A percentile compares a stretch with the other conserved stretches of the same genome.
Evolutionary conservation across 371 early-diverging fungal genomes (phyloP).

Genomic region (Rhizopus arrhizus): DNA sequence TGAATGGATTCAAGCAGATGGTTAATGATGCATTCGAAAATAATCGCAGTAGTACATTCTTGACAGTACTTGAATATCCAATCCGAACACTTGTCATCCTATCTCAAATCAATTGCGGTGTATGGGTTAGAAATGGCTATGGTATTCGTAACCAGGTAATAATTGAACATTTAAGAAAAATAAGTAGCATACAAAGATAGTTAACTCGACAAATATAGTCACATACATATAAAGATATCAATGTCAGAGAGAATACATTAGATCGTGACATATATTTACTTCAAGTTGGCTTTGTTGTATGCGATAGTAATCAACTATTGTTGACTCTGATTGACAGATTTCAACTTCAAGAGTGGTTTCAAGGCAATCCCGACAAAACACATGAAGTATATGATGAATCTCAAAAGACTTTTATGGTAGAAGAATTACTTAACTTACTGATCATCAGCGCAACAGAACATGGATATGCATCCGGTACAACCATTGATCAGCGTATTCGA

Average conservation of each 20-base stretch:
- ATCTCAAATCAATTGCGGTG: constrained; percentile 86
- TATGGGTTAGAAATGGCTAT: constrained; percentile 97
- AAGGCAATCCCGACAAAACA: constrained; percentile 54
- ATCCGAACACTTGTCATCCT: constrained; percentile 71
- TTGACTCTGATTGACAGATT: constrained; percentile 80
- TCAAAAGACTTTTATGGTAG: constrained; percentile 75
- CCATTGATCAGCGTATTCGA: constrained; percentile 73
- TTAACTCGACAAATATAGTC: constrained; percentile 48
- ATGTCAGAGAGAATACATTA: constrained; percentile 79
- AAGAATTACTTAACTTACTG: constrained; percentile 84
- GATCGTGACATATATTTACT: constrained; percentile 83
- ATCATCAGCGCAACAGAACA: constrained; percentile 88
- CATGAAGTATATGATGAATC: constrained; percentile 63
- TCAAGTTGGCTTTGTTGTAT: constrained; percentile 70
- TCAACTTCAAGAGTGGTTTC: constrained; percentile 81
- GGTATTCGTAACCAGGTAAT: constrained; percentile 66
- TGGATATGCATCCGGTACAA: constrained; percentile 65
- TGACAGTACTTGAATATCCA: constrained; percentile 73
- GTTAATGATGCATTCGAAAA: constrained; percentile 32
- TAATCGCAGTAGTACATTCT: constrained; percentile 25
- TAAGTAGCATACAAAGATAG: background rate
- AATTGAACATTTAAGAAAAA: constrained; percentile 9
- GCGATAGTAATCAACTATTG: constrained; percentile 76
- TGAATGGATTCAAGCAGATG: constrained; percentile 57
- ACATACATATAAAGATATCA: constrained; percentile 75